Conservation (phyloP, 352 stramenopile genomes). For the Pythium vanterpoolii region DNA sequence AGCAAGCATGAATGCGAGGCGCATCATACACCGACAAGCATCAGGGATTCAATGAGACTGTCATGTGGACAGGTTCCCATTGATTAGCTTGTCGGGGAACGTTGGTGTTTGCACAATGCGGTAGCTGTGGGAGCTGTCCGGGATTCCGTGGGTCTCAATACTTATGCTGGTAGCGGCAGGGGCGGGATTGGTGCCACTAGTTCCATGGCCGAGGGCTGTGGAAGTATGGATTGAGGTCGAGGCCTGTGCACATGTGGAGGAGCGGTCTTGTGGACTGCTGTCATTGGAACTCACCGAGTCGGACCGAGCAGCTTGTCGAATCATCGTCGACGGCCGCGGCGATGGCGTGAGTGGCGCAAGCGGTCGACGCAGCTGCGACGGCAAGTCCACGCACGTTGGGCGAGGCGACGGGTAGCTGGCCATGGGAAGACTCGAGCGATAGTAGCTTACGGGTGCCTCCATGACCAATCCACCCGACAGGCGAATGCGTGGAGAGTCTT, state of each 20-base stretch:
- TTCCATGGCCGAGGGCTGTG: constrained; percentile 2
- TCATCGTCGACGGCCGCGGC: constrained; percentile 7
- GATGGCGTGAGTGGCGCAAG: constrained; percentile 19
- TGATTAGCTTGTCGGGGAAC: constrained; percentile 42
- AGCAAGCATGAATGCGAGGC: neutral
- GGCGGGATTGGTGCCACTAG: neutral
- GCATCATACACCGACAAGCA: neutral
- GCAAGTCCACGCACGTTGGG: constrained; percentile 13
- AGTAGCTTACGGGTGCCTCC: constrained; percentile 19
- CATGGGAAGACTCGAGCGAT: constrained; percentile 14
- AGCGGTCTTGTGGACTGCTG: constrained; percentile 4
- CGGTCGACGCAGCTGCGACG: constrained; percentile 7
- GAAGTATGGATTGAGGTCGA: constrained; percentile 1
- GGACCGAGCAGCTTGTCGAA: neutral
- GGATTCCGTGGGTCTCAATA: constrained; percentile 27
- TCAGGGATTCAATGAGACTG: neutral
- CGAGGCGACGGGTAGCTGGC: constrained; percentile 6
- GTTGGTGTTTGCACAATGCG: constrained; percentile 61
- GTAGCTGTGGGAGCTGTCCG: constrained; percentile 39
- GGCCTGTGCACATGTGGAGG: constrained; percentile 3
- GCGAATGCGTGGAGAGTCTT: constrained; percentile 15
- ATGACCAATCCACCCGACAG: constrained; percentile 22
- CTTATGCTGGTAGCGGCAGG: constrained; percentile 10
- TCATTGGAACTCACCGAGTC: constrained; percentile 13
- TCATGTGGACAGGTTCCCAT: constrained; percentile 25